phyloP scores from a whole-genome alignment of 2,329 filamentous ascomycete species.

The Colletotrichum horii region DNA sequence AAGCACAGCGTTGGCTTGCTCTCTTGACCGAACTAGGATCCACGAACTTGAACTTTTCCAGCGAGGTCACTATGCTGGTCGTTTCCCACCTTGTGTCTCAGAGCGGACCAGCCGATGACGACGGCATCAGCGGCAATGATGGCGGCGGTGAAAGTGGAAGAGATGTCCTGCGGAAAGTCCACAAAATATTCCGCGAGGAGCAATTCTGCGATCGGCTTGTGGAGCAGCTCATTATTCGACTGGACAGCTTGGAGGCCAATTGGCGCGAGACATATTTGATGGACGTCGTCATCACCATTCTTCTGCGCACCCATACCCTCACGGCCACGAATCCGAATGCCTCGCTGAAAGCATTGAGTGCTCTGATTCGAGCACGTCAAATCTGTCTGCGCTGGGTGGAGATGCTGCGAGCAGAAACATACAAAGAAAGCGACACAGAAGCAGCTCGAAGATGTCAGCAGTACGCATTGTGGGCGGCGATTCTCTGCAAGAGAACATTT shows the following conservation, averaged over 20 bases:
- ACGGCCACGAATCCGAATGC: not conserved
- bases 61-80: conserved; percentile 51
- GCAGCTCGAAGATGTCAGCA: conserved; percentile 40
- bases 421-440: conserved; percentile 38
- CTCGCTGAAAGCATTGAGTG: conserved; percentile 20
- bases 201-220: conserved; percentile 54
- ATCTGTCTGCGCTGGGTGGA: conserved; percentile 56
- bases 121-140: not conserved
- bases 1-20: conserved; percentile 51
- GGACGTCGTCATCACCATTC: conserved; percentile 59
- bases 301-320: conserved; percentile 42
- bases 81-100: conserved; percentile 59
- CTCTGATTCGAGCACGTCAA: conserved; percentile 47
- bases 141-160: not conserved
- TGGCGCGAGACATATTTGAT: conserved; percentile 66
- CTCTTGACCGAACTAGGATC: conserved; percentile 56
- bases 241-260: conserved; percentile 54
- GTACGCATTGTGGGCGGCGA: conserved; percentile 58
- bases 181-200: conserved; percentile 54
- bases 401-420: conserved; percentile 49
- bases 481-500: conserved; percentile 57
- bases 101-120: conserved; percentile 50
- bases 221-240: conserved; percentile 45
- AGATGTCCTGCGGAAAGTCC: conserved; percentile 47
- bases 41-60: conserved; percentile 64